Base-by-base conservation (phyloP, 2,329 filamentous ascomycete species). In the Apiospora arundinis region DNA sequence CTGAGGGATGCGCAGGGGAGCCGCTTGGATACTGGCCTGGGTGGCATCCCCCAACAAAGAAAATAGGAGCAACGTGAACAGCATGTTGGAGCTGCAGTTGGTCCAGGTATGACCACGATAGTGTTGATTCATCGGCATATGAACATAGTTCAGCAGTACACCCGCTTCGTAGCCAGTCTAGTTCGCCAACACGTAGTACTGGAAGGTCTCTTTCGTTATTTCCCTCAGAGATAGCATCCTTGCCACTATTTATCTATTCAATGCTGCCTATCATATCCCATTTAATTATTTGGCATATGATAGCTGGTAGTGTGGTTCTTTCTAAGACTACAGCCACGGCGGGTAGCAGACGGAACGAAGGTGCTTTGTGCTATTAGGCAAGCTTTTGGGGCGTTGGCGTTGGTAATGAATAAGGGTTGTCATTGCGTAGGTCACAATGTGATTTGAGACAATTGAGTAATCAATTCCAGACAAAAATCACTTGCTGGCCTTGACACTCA, bases 1-100 rank as follows among this genome's bases (percentile, higher is more conserved):
- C 87, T 98, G 16, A 91, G 91, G 21, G 89, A 92, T 52, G 87
- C 98, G 63, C 97, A 97, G 80, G 90, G 90, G n/a, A 95, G 94
- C 21, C 91, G 95, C 7, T 83, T 95, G 23, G 87, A 86, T 11
- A 90, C 93, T 67, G 88, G 88, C 3, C 86, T 89, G 28, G 87
- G 46, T 48, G 21, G 46, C 46, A 48, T 48, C 46, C 21, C 46
- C n/a, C n/a, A n/a, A n/a, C n/a, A n/a, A n/a, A n/a, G n/a, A n/a
- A n/a, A n/a, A n/a, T n/a, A n/a, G n/a, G n/a, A n/a, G n/a, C n/a
- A n/a, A n/a, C n/a, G n/a, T n/a, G n/a, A n/a, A n/a, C n/a, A n/a
- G n/a, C n/a, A n/a, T n/a, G 21, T 48, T 48, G 21, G 46, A 48
- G 46, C 46, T 48, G 1, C 21, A 48, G 11, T 48, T 48, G 21